A percentile compares a stretch with the other conserved stretches of the same genome.
Evolutionary conservation across 1,139 yeast genomes (phyloP).

Genomic region (Magnusiomyces suaveolens): DNA sequence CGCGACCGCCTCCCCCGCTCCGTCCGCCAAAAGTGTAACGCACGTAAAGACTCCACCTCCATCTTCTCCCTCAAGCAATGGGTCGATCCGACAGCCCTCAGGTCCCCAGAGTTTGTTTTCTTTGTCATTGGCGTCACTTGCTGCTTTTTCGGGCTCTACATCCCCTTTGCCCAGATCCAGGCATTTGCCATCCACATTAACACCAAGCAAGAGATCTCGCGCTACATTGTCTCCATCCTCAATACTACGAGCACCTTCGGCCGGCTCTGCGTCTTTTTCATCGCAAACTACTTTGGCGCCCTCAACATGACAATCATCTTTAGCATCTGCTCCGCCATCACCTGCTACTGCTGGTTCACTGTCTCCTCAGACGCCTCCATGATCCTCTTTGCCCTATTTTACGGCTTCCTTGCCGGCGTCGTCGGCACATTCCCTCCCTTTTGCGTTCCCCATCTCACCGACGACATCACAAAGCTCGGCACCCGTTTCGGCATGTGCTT

Average conservation of each 20-base stretch:
- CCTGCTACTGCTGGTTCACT: slow-evolving; percentile 4
- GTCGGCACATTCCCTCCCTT: slow-evolving; percentile 39
- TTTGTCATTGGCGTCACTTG: slow-evolving; percentile 8
- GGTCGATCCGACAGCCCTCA: slow-evolving; percentile 9
- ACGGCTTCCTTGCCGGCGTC: slow-evolving; percentile 44
- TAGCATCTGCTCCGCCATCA: slow-evolving; percentile 2
- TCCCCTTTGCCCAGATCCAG: slow-evolving; percentile 12
- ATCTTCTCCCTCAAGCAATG: slow-evolving; percentile 9
- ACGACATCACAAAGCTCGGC: slow-evolving; percentile 31
- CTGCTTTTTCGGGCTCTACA: slow-evolving; percentile 11
- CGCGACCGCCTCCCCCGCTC: slow-evolving; percentile 8
- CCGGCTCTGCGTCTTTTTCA: slow-evolving; percentile 7
- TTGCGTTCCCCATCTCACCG: slow-evolving; percentile 43
- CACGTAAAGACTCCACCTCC: not conserved
- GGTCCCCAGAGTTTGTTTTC: slow-evolving; percentile 11
- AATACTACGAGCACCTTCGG: slow-evolving; percentile 11
- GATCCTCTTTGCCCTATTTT: slow-evolving; percentile 18
- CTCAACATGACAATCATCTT: slow-evolving; percentile 8
- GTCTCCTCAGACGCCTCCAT: slow-evolving; percentile 6
- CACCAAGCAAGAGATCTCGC: not conserved
- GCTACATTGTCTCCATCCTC: slow-evolving; percentile 10
- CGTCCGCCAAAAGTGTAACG: slow-evolving; percentile 1
- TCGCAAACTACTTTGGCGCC: slow-evolving; percentile 11
- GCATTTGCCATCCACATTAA: slow-evolving; percentile 8
- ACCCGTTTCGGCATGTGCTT: slow-evolving; percentile 55